Base-by-base conservation (phyloP, 2,329 filamentous ascomycete species). In the Clonostachys rhizophaga region DNA sequence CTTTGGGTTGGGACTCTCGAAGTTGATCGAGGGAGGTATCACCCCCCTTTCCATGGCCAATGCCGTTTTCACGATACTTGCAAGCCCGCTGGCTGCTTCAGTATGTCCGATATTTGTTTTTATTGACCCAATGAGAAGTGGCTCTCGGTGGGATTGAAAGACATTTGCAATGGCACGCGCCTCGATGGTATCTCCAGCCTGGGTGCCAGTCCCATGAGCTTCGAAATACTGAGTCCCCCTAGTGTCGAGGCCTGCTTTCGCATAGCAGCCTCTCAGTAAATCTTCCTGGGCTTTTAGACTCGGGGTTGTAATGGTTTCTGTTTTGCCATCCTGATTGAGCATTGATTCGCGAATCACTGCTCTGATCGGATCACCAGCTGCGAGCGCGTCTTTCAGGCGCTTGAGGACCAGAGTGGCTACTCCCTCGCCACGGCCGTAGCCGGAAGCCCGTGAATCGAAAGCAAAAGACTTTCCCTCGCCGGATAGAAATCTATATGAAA, bases 381-480 rank as follows among this genome's bases (percentile, higher is more conserved):
- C 58, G 5, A 83, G 52, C 1, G 80, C 81, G 50, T 78, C 70
- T 2, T 65, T 60, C 0, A 83, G 62, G 1, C 67, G 68, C 59
- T 84, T 84, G 3, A 85, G 52, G 4, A 82, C 57, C 2, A 84
- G 56, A 11, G 74, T 67, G 1, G 68, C 77, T 16, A 75, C 64
- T 0, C 79, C 81, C 53, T 85, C 81, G 2, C 78, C 81, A 14
- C 80, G 71, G 1, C 71, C 78, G 55, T 83, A 85, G 5, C 46
- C 43, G 10, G 36, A 35, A 18, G 34, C 42, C 11, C 37, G 14
- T 10, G 33, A n/a, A 10, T 39, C 43, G 35, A 49, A 40, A 7
- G 42, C 56, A 13, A 55, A 43, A 34, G 46, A 53, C 41, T 42
- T 34, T 33, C 37, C 40, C 33, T 36, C 44, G 1, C 43, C 44